phyloP scores from a whole-genome alignment of 2,329 filamentous ascomycete genomes.

The Pseudopyrenochaeta lycopersici region DNA sequence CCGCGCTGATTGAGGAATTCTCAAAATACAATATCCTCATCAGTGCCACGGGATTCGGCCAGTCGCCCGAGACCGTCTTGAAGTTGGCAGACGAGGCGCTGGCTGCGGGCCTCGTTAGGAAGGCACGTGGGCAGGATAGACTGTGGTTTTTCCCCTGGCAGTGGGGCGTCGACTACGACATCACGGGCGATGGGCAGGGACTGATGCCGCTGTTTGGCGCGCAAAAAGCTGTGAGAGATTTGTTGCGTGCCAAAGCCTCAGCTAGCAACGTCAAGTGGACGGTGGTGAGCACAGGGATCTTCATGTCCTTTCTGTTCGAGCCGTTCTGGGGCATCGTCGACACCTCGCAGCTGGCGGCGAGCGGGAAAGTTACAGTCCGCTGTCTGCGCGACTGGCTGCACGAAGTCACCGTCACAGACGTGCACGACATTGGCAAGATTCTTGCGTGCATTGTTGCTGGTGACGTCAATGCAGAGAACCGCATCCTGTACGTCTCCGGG shows the following conservation, averaged over 20 bases:
- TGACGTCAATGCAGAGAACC: conserved; percentile 40
- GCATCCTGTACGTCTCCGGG: conserved; percentile 67
- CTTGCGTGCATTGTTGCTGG: conserved; percentile 63
- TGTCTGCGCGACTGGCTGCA: conserved; percentile 71
- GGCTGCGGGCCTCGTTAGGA: conserved; percentile 55
- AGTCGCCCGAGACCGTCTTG: conserved; percentile 63
- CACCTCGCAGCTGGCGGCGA: conserved; percentile 6
- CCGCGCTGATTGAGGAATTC: conserved; percentile 46
- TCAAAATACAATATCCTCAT: conserved; percentile 64
- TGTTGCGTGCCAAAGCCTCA: conserved; percentile 33
- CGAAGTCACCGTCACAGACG: conserved; percentile 68
- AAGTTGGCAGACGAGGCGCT: conserved; percentile 68
- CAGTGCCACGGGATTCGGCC: conserved; percentile 68
- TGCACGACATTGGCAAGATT: conserved; percentile 69
- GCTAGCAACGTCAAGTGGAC: conserved; percentile 63
- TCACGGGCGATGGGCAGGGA: conserved; percentile 63
- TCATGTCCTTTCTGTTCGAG: conserved; percentile 75
- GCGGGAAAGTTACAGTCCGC: conserved; percentile 50
- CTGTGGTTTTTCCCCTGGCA: conserved; percentile 73
- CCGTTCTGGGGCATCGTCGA: conserved; percentile 70
- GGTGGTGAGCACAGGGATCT: conserved; percentile 74
- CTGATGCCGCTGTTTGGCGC: conserved; percentile 74
- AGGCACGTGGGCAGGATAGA: conserved; percentile 1
- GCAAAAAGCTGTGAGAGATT: conserved; percentile 59
- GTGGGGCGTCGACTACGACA: conserved; percentile 76